These are phyloP conservation scores for Candida jianshihensis DNA, from an alignment of 805 yeast species.

Conservation along the genomic window DNA sequence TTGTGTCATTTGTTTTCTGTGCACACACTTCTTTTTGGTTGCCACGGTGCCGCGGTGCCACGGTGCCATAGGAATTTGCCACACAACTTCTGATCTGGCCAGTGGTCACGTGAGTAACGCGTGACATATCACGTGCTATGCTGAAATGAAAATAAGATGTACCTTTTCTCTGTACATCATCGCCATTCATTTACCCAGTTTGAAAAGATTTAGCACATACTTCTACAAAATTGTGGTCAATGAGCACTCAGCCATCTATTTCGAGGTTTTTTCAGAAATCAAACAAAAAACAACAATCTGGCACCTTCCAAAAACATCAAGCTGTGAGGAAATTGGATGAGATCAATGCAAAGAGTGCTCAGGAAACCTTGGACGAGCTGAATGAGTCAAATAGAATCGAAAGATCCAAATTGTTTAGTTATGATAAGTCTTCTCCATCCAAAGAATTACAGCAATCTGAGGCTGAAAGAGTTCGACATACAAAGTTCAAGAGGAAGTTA, in stretches of 20 bases:
- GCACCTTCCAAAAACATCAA: background rate
- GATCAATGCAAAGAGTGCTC: background rate
- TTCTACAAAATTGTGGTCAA: too few species aligned
- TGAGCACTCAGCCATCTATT: conserved; percentile 2
- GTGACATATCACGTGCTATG: too few species aligned
- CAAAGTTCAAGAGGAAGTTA: conserved; percentile 6
- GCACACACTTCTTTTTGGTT: too few species aligned
- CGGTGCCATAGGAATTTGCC: too few species aligned
- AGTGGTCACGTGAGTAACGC: too few species aligned
- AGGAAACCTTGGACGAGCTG: background rate
- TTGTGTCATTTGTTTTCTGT: too few species aligned
- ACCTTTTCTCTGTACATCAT: too few species aligned
- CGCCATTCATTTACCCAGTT: too few species aligned
- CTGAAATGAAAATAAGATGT: too few species aligned
- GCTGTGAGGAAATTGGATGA: background rate
- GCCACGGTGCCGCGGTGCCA: too few species aligned
- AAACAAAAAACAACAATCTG: background rate
- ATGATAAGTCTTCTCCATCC: background rate
- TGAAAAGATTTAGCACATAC: too few species aligned
- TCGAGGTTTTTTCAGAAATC: conserved; percentile 3
- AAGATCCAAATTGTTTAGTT: conserved; percentile 1
- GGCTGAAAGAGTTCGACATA: conserved; percentile 1
- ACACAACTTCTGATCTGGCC: too few species aligned
- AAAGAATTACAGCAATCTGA: background rate
- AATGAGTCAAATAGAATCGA: background rate